These are phyloP conservation scores for Osmanthus fragrans DNA, from an alignment of 257 asterid genomes.

Conservation along the genomic window DNA sequence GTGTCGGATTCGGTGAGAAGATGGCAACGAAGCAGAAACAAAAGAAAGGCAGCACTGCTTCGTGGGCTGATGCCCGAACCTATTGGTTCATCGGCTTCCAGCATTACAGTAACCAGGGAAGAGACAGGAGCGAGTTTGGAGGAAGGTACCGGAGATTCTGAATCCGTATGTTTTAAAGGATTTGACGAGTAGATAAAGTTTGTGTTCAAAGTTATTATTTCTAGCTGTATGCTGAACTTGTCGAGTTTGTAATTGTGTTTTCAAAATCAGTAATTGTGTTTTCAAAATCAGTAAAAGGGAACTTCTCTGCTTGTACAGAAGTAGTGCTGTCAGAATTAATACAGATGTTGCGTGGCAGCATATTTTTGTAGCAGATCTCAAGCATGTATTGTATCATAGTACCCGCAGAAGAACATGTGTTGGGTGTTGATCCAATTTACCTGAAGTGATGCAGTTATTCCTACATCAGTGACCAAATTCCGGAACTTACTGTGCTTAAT, in stretches of 20 bases:
- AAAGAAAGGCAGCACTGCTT: slow-evolving; percentile 53
- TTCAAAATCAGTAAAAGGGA: too few species aligned
- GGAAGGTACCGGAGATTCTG: slow-evolving; percentile 55
- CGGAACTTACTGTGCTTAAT: too few species aligned
- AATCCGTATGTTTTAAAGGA: slow-evolving; percentile 40
- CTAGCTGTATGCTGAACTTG: not conserved
- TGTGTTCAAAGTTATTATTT: too few species aligned
- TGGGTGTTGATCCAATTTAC: too few species aligned
- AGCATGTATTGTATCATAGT: too few species aligned
- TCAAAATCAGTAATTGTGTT: not conserved
- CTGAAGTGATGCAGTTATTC: too few species aligned
- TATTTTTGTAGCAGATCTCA: too few species aligned
- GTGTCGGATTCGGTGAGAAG: slow-evolving; percentile 39
- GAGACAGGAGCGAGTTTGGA: slow-evolving; percentile 25
- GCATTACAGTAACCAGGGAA: slow-evolving; percentile 37
- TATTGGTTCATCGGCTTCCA: slow-evolving; percentile 38
- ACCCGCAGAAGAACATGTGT: too few species aligned
- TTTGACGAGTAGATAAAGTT: not conserved
- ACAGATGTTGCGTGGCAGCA: too few species aligned
- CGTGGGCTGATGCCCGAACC: slow-evolving; percentile 19
- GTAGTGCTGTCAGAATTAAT: too few species aligned
- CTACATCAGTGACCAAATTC: too few species aligned
- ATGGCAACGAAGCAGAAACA: slow-evolving; percentile 47
- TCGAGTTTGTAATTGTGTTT: not conserved
- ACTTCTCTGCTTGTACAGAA: too few species aligned